Evolutionary conservation across 768 basidiomycete species (phyloP), one percentile per base, ranked within the genome.

Genomic region (Roridomyces roridus): DNA sequence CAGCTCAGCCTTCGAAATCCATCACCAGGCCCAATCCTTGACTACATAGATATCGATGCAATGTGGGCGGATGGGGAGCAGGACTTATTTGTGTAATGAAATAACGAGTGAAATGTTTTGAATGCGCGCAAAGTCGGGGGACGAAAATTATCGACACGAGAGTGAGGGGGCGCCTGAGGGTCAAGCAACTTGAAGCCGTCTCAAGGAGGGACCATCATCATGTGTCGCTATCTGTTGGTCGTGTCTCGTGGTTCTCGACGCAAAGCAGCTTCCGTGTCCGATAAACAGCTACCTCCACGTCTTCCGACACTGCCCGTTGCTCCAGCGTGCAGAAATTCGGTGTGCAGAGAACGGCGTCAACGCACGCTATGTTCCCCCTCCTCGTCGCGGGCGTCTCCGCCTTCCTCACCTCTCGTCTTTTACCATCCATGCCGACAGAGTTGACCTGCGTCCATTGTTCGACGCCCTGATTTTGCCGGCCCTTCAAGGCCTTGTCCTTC

Each of bases 401-500:
- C 23, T 55, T 25, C 48, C 40, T 8, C 20, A 43, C 5, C 61
- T 63, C 45, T 31, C 37, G 4, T 63, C 61, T 10, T 50, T 63
- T 29, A 55, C 49, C 25, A 4, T 59, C 1, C 20, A 51, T 17
- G 48, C 57, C 24, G 53, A 59, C 15, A 20, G 40, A 21, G 37
- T 55, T 15, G 61, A 58, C 18, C 25, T 56, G 18, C 39, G 29
- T 15, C 31, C 51, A 3, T n/a, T 63, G 10, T 29, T 63, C 17
- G 49, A 55, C 4, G 35, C 49, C 40, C 43, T 63, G 4, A 25
- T 59, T 0, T 28, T 59, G 15, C 61, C 56, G 15, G 43, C 34
- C 14, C 57, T 63, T 23, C 45, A 58, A 24, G 46, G 50, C 12
- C 50, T 63, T 18, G 53, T 52, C n/a, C 42, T 63, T 25, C 37